Base-by-base conservation (phyloP, 495 filamentous ascomycete species). In the Neurospora sp. region DNA sequence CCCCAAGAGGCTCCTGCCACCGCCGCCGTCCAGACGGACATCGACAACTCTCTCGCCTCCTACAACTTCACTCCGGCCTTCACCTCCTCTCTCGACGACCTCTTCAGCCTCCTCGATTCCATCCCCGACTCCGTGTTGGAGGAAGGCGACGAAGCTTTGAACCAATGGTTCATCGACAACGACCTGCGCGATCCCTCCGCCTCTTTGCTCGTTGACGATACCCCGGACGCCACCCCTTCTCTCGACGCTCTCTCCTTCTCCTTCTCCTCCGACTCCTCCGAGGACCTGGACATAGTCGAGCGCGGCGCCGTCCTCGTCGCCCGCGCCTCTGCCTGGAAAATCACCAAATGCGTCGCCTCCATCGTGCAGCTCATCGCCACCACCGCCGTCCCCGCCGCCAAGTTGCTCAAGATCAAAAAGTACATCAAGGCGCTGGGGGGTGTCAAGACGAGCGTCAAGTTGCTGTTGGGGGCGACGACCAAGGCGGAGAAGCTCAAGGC, bases 371-470 rank as follows among this genome's bases (percentile, higher is more conserved):
- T 76, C 3, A 45, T 77, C 0, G 74, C 37, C 39, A 74, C 59
- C 15, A 77, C 73, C 2, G 77, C 75, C 1, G 54, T 78, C 3
- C 75, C 75, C 8, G 77, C 75, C 5, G 72, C 73, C 66, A 76
- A 71, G 19, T 28, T 28, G 24, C 24, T 28, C 24, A 28, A 28
- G 24, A 76, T 78, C 71, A 78, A 78, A 75, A 78, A 77, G 72
- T 74, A 72, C 72, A 75, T 78, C 70, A 71, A 76, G 66, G 73
- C 71, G 0, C 77, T 78, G 39, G 77, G 77, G 15, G 75, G 77
- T 13, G 36, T 69, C 31, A 72, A 70, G 69, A n/a, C 75, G 72
- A 72, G 75, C 31, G 77, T 75, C 21, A 69, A 75, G 72, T 72
- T 76, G n/a, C 15, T 78, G 17, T 69, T 78, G 38, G 71, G 71